These are phyloP conservation scores for Hyphopichia wangnamkhiaoensis DNA, from an alignment of 1,139 yeast genomes.

Conservation along the genomic window DNA sequence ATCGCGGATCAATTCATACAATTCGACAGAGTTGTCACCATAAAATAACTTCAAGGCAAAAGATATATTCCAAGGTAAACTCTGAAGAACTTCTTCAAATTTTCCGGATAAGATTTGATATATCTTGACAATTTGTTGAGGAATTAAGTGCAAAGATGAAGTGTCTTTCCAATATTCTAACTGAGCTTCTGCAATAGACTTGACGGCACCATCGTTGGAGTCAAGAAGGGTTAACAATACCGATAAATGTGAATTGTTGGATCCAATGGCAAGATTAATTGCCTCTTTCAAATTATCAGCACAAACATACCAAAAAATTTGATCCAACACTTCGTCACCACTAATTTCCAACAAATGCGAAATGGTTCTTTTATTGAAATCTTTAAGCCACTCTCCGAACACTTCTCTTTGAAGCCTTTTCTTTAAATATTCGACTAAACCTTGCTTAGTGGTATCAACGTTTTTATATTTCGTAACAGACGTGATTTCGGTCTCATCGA, in stretches of 20 bases:
- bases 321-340: conserved; percentile 42
- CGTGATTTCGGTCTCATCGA: conserved; percentile 16
- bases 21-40: conserved; percentile 48
- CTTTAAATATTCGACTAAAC: conserved; percentile 21
- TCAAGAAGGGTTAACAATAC: conserved; percentile 70
- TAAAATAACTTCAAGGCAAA: conserved; percentile 63
- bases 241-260: conserved; percentile 68
- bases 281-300: conserved; percentile 65
- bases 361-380: conserved; percentile 21
- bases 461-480: conserved; percentile 9
- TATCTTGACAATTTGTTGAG: conserved; percentile 54
- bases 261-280: conserved; percentile 54
- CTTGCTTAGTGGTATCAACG: conserved; percentile 24
- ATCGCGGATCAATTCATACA: conserved; percentile 39
- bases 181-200: conserved; percentile 58
- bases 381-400: conserved; percentile 43
- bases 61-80: conserved; percentile 66
- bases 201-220: conserved; percentile 61
- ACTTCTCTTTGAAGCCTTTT: conserved; percentile 37
- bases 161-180: conserved; percentile 61
- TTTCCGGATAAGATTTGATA: conserved; percentile 69
- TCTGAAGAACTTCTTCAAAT: conserved; percentile 37
- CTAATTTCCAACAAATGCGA: conserved; percentile 12
- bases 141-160: conserved; percentile 46
- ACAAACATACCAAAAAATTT: conserved; percentile 53